Conservation (phyloP, 495 filamentous ascomycete genomes). For the Talaromyces adpressus region DNA sequence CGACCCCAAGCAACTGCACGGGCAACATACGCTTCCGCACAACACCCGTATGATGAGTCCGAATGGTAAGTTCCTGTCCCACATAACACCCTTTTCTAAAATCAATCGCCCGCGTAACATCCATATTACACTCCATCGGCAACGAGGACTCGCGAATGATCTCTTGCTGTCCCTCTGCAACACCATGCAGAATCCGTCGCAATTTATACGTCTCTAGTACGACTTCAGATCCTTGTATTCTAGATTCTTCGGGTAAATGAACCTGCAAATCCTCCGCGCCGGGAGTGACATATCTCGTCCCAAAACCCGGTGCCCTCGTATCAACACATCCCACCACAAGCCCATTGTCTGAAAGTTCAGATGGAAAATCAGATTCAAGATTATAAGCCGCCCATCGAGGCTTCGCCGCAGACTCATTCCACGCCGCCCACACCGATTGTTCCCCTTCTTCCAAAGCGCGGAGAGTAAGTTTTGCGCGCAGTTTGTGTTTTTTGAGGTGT, state of each 20-base stretch:
- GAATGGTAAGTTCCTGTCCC: conserved; percentile 91
- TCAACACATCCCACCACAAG: conserved; percentile 47
- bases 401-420: conserved; percentile 40
- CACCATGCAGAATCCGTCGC: conserved; percentile 66
- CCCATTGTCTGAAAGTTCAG: conserved; percentile 14
- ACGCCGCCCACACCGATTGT: conserved; percentile 57
- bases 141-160: conserved; percentile 61
- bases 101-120: conserved; percentile 75
- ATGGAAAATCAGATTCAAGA: conserved; percentile 27
- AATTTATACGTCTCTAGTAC: conserved; percentile 50
- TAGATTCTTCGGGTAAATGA: conserved; percentile 28
- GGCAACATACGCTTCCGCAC: conserved; percentile 89
- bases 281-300: conserved; percentile 47
- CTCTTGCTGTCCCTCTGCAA: conserved; percentile 79
- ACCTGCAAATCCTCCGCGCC: conserved; percentile 31
- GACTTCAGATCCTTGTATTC: conserved; percentile 27
- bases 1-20: conserved; percentile 58
- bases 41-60: conserved; percentile 88
- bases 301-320: conserved; percentile 62
- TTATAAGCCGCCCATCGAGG: conserved; percentile 40
- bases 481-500: conserved; percentile 76
- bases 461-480: conserved; percentile 71
- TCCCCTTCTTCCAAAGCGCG: conserved; percentile 56
- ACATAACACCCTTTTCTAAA: conserved; percentile 96
- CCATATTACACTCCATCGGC: conserved; percentile 78